Percentiles rank a stretch among this genome's conserved stretches.
Conservation (phyloP, 148 eudicot species). For the Limonium bicolor region DNA sequence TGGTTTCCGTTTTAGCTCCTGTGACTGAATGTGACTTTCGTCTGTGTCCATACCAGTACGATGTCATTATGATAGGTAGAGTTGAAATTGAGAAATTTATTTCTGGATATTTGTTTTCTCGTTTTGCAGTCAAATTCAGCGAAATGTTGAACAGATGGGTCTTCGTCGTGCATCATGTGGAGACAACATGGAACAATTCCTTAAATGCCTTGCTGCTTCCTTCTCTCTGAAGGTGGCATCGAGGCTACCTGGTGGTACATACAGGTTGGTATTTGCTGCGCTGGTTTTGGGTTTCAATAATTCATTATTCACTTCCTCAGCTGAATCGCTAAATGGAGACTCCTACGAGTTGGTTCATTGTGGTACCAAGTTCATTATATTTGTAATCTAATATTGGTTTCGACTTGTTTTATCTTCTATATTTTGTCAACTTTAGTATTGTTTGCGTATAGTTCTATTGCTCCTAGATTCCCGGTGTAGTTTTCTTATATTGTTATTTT, state of each 20-base stretch:
- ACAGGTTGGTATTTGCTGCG: constrained; percentile 31
- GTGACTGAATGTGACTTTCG: too few species aligned
- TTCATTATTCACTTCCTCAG: too few species aligned
- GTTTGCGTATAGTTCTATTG: neutral
- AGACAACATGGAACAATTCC: constrained; percentile 63
- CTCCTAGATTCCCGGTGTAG: too few species aligned
- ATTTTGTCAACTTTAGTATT: neutral
- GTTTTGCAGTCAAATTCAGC: constrained; percentile 61
- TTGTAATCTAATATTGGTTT: too few species aligned
- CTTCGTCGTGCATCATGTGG: constrained; percentile 67
- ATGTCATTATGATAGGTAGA: neutral
- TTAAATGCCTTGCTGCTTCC: constrained; percentile 83
- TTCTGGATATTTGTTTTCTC: neutral
- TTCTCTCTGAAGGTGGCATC: constrained; percentile 85
- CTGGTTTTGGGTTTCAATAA: neutral
- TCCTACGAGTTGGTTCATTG: too few species aligned
- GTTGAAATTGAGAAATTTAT: neutral
- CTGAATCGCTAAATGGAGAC: too few species aligned
- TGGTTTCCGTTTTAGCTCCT: constrained; percentile 3
- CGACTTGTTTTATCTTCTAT: too few species aligned
- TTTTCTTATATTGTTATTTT: too few species aligned
- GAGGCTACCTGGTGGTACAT: constrained; percentile 77
- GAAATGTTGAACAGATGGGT: constrained; percentile 78
- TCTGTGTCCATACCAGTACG: too few species aligned
- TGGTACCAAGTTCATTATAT: too few species aligned